Percentiles rank a stretch among this genome's conserved stretches.
phyloP scores from a whole-genome alignment of 2,329 filamentous ascomycete species.

The Aphanoascus verrucosus region DNA sequence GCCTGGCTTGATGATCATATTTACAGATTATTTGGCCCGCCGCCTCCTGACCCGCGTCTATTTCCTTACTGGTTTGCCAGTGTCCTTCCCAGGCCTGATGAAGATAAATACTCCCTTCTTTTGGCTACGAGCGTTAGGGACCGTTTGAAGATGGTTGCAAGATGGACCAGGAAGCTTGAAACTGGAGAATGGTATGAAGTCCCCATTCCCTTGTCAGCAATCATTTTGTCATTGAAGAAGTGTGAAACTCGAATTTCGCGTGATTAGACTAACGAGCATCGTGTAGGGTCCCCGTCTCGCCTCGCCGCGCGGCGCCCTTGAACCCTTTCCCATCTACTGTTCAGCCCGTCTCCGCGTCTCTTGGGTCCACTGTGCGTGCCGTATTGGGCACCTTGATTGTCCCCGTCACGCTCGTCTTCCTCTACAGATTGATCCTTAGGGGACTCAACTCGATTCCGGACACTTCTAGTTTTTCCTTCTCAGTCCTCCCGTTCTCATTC shows the following conservation, averaged over 20 bases:
- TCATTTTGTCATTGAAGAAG: not conserved
- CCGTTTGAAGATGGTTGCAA: slow-evolving; percentile 69
- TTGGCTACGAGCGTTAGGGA: slow-evolving; percentile 65
- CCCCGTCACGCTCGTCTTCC: slow-evolving; percentile 7
- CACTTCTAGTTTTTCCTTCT: slow-evolving; percentile 22
- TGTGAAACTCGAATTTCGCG: too few relatives aligned
- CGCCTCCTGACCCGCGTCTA: slow-evolving; percentile 60
- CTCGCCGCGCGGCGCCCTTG: not conserved
- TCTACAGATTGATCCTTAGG: not conserved
- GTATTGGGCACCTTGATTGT: slow-evolving; percentile 17
- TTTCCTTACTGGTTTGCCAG: slow-evolving; percentile 90
- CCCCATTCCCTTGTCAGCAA: not conserved
- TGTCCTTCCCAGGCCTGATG: slow-evolving; percentile 63
- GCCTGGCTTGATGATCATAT: slow-evolving; percentile 66
- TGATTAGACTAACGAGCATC: not conserved
- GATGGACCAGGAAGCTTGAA: slow-evolving; percentile 67
- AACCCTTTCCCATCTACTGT: slow-evolving; percentile 28
- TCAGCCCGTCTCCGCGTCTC: slow-evolving; percentile 36
- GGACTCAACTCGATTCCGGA: not conserved
- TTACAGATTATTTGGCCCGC: slow-evolving; percentile 63
- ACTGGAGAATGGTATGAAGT: slow-evolving; percentile 56
- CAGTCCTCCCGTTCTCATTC: slow-evolving; percentile 29
- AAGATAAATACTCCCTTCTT: slow-evolving; percentile 69
- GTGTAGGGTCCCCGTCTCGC: not conserved
- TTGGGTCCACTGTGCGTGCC: slow-evolving; percentile 25